Evolutionary conservation across 768 basidiomycete genomes (phyloP), one percentile per base, ranked within the genome.

Genomic region (Xerocomus potaroensis): DNA sequence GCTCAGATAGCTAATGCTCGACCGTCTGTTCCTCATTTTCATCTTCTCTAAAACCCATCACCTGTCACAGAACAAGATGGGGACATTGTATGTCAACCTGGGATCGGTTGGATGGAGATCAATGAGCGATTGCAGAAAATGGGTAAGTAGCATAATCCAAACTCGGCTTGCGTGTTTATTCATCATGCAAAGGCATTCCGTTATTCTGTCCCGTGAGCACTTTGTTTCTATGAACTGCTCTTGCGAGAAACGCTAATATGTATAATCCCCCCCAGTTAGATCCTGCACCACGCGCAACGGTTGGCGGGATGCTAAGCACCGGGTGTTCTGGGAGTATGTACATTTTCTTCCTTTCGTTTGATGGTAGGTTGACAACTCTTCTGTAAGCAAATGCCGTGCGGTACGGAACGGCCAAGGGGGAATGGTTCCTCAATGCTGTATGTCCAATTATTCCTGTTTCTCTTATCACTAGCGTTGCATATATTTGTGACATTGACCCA

Each of bases 371-470:
- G 26, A 47, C 22, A 1, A 43, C 30, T 7, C 10, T 42, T 45
- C 18, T 39, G 8, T n/a, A 54, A 61, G 87, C 87, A 0, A 89
- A 88, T 54, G 86, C 87, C 2, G 88, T 89, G 1, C 71, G 89
- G 19, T 94, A 92, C 59, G 92, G 90, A 9, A 94, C 91, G 7
- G 91, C 90, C 0, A 90, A 85, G 60, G 87, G 74, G 0, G 91
- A 93, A 68, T 93, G 91, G 91, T 90, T 94, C 58, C 69, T 94
- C 33, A 93, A 92, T 55, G 78, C 78, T 19, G 89, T 89, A 58
- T 41, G 78, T 68, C 27, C 5, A 0, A 40, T 38, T 26, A 32
- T 19, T 18, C 22, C 15, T 40, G 19, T 4, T 4, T 10, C 10
- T 24, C 19, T 45, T 16, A n/a, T 4, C 8, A 3, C 16, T 26